Evolutionary conservation across 148 eudicot genomes (phyloP).

Genomic region (Talinum fruticosum): DNA sequence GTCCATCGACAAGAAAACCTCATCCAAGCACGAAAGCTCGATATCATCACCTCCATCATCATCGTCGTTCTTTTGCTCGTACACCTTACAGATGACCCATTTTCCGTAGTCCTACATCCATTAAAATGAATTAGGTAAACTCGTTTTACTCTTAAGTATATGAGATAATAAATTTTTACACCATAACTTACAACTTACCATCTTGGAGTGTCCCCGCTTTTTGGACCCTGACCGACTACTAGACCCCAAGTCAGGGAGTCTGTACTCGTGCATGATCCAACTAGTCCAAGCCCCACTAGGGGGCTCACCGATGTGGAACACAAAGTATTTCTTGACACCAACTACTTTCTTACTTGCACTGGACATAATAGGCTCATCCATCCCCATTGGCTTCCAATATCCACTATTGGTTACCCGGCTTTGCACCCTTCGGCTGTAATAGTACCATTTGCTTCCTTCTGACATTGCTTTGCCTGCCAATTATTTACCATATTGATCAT

Average conservation of each 20-base stretch:
- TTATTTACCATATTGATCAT: too few species aligned
- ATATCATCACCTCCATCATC: constrained; percentile 42
- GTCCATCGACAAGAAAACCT: constrained; percentile 82
- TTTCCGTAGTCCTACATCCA: constrained; percentile 59
- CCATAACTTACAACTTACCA: constrained; percentile 25
- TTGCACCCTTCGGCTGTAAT: constrained; percentile 67
- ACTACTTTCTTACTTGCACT: constrained; percentile 37
- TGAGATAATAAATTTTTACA: background rate
- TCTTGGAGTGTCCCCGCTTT: constrained; percentile 43
- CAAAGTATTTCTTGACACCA: constrained; percentile 54
- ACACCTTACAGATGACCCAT: constrained; percentile 88
- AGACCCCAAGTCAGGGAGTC: constrained; percentile 50
- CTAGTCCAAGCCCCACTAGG: constrained; percentile 51
- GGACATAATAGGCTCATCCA: constrained; percentile 60
- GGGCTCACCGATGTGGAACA: constrained; percentile 55
- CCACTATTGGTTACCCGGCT: constrained; percentile 53
- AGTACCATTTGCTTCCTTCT: constrained; percentile 82
- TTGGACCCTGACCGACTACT: constrained; percentile 40
- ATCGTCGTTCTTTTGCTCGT: constrained; percentile 40
- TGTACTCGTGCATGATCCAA: constrained; percentile 88
- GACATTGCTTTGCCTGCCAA: constrained; percentile 80
- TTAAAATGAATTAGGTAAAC: background rate
- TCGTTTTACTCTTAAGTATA: too few species aligned
- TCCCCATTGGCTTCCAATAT: constrained; percentile 63
- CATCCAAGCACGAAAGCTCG: constrained; percentile 87